Conservation (phyloP, 768 basidiomycete species). For the Agrocybe praecox region DNA sequence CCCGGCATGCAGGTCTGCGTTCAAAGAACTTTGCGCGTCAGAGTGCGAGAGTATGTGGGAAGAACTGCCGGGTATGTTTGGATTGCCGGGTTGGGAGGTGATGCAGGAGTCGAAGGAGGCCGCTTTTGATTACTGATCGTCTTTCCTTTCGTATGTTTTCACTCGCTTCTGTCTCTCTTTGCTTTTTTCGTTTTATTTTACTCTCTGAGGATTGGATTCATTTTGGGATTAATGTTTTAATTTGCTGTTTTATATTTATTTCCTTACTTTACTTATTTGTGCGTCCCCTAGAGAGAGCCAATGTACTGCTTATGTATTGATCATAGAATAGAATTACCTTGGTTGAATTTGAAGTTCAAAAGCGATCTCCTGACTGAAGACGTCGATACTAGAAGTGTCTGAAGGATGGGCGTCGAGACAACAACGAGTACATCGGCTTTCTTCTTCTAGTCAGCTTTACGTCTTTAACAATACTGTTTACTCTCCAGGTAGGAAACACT, state of each 20-base stretch:
- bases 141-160: neutral
- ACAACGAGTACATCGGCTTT: too few relatives aligned
- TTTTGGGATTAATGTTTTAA: neutral
- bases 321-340: too few relatives aligned
- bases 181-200: neutral
- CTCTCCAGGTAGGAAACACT: too few relatives aligned
- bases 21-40: conserved; percentile 17
- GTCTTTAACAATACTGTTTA: too few relatives aligned
- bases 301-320: too few relatives aligned
- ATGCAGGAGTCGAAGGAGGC: conserved; percentile 22
- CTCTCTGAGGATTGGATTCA: neutral
- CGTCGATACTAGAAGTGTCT: too few relatives aligned
- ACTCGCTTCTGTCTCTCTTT: neutral
- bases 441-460: too few relatives aligned
- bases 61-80: conserved; percentile 31
- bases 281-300: too few relatives aligned
- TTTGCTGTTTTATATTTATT: neutral
- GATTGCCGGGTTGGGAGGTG: conserved; percentile 27
- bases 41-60: conserved; percentile 32
- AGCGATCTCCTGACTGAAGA: too few relatives aligned
- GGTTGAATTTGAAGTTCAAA: too few relatives aligned
- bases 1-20: conserved; percentile 17
- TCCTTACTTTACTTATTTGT: too few relatives aligned
- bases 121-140: conserved; percentile 19
- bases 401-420: too few relatives aligned